Evolutionary conservation across 192 early-diverging fungal genomes (phyloP).

Genomic region (Entophlyctis luteolus): DNA sequence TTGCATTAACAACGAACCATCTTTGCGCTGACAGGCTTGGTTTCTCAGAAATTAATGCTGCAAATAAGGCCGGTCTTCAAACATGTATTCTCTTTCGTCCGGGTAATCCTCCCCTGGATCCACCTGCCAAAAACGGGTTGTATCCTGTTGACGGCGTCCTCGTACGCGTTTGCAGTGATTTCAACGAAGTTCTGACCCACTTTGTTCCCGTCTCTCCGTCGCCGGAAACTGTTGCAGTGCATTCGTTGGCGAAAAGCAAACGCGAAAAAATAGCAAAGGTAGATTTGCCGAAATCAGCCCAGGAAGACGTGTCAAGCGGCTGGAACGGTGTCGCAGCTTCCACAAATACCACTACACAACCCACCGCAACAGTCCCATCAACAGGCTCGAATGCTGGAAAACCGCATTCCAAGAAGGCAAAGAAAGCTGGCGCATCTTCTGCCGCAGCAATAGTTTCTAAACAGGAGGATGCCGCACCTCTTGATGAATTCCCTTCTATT

Average conservation of each 20-base stretch:
- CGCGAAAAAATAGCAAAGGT: not conserved
- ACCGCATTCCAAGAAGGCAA: not conserved
- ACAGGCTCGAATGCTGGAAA: not conserved
- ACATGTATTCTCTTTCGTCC: slow-evolving; percentile 67
- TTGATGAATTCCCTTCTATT: no score
- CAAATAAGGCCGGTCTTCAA: slow-evolving; percentile 66
- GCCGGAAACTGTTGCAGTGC: not conserved
- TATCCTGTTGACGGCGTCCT: not conserved
- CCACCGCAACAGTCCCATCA: not conserved
- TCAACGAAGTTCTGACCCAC: slow-evolving; percentile 23
- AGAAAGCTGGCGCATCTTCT: not conserved
- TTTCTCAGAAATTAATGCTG: slow-evolving; percentile 71
- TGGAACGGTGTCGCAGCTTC: not conserved
- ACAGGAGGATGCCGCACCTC: no score
- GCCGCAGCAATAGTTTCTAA: no score
- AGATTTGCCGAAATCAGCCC: not conserved
- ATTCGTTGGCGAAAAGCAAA: not conserved
- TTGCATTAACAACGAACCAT: not conserved
- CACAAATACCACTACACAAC: not conserved
- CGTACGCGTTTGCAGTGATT: slow-evolving; percentile 28
- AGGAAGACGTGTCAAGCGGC: not conserved
- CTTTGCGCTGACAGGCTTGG: not conserved
- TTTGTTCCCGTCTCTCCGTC: not conserved
- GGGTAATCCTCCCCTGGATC: slow-evolving; percentile 63
- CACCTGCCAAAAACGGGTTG: not conserved